Evolutionary conservation across 768 basidiomycete genomes (phyloP), one percentile per base, ranked within the genome.

Genomic region (Plicaturopsis crispa): DNA sequence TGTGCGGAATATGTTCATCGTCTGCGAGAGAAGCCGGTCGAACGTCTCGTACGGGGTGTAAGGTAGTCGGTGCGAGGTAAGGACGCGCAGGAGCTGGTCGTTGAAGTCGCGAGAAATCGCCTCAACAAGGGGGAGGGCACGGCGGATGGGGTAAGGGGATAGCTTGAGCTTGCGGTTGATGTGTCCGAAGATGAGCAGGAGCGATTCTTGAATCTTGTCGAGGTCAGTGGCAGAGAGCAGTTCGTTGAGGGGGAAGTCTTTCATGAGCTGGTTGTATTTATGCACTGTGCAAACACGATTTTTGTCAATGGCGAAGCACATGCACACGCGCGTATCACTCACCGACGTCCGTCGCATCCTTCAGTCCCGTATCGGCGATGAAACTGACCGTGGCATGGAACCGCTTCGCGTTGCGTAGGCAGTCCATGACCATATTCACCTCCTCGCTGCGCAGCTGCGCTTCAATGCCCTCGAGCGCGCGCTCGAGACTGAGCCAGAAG

Each of bases 191-290:
- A 98, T 94, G 42, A 84, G 72, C 1, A 74, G 62, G 10, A 97
- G 67, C 4, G 88, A 80, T 59, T 96, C 91, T 54, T 94, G 84
- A 24, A 98, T 83, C 66, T 93, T 96, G 56, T 87, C 85, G 2
- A 98, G 76, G 58, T 98, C 96, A 2, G 96, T 96, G 1, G 96
- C 91, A 6, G 93, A 90, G 19, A 99, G 73, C 14, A 98, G 78
- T 54, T 97, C 94, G 56, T 99, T 96, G 20, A 99, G 70, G 0
- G 96, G 96, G 51, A 98, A 98, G 54, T 99, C 96, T 62, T 94
- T 96, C 96, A 99, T 98, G 40, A 98, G 72, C 45, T 88, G 83
- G 53, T 99, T 98, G 68, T 97, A 94, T 59, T 96, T 97, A 69
- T 93, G 91, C 8, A 97, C 94, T 89, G 48, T n/a, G n/a, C n/a